Conservation (phyloP, 2,329 filamentous ascomycete genomes). For the Periglandula ipomoeae region DNA sequence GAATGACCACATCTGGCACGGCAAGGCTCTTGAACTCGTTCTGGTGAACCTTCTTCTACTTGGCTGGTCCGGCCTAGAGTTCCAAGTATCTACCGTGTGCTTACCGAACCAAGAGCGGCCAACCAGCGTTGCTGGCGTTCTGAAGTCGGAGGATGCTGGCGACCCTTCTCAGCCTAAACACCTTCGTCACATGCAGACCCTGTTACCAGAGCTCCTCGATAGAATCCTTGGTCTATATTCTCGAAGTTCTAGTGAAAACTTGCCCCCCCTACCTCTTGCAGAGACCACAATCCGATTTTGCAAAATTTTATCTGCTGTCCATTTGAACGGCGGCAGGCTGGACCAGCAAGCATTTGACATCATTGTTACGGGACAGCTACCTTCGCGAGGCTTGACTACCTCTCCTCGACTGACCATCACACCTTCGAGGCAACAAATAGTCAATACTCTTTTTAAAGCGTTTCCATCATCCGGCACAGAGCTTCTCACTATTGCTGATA, state of each 20-base stretch:
- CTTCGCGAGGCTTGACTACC: conserved; percentile 39
- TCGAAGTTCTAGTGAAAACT: conserved; percentile 58
- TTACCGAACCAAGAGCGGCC: conserved; percentile 38
- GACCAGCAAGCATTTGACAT: conserved; percentile 52
- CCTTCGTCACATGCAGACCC: conserved; percentile 42
- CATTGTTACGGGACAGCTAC: conserved; percentile 53
- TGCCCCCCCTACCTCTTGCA: conserved; percentile 62
- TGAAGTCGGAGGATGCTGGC: conserved; percentile 18
- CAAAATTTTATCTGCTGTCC: conserved; percentile 59
- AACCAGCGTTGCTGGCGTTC: conserved; percentile 22
- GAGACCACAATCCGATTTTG: conserved; percentile 67
- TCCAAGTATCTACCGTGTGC: conserved; percentile 58
- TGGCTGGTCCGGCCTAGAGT: conserved; percentile 76
- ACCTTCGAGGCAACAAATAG: conserved; percentile 54
- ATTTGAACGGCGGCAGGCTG: conserved; percentile 55
- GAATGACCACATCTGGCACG: conserved; percentile 95
- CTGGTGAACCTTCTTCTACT: conserved; percentile 74
- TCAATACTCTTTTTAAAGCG: conserved; percentile 56
- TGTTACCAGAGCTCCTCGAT: conserved; percentile 66
- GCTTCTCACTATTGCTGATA: conserved; percentile 62
- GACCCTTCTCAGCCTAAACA: conserved; percentile 41
- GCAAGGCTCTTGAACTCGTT: conserved; percentile 85
- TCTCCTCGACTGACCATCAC: conserved; percentile 46
- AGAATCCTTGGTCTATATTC: conserved; percentile 67
- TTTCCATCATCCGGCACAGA: conserved; percentile 60